Base-by-base conservation (phyloP, 345 rosid genomes). In the Gossypium bickii region DNA sequence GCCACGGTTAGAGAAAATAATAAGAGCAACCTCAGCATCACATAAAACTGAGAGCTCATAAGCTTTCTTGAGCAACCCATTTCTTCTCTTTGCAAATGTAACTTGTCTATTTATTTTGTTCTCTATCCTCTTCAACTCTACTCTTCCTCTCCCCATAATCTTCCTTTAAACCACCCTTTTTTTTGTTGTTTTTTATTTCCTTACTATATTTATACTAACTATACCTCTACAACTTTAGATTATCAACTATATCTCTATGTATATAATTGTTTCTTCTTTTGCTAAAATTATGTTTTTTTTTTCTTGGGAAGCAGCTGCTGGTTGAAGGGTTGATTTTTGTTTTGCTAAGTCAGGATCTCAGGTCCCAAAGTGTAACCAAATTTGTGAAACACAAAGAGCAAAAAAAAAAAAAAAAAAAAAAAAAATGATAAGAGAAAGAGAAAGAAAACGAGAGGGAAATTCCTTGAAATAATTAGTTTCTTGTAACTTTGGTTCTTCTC, bases 101-200 rank as follows among this genome's bases (percentile, higher is more conserved):
- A 94, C 98, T 84, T 94, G 98, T 85, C 98, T 90, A 92, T 94
- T 94, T 85, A 94, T 94, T 87, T 94, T 92, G 91, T 94, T 94
- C 89, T 94, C 98, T 81, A 94, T 94, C 89, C 98, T 89, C 92
- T 92, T 94, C 92, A 94, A 79, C 85, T 94, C 98, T 69, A 94
- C 98, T 87, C 95, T 90, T 63, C 98, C 98, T 62, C 98, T 94
- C 79, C 98, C 98, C 98, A 94, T 94, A 4, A 15, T 20, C 44
- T 29, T 18, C 25, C 18, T 10, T 17, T 7, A n/a, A 55, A 72
- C 58, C 18, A 49, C 53, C 47, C 13, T 65, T 67, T 63, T 27
- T 65, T 20, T 71, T 38, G 41, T 55, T 55, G 2, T 22, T 24
- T 65, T 22, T 12, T 73, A 68, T 67, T 74, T 77, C 60, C 60